phyloP scores from a whole-genome alignment of 495 filamentous ascomycete genomes.

The Trichoderma asperelloides region DNA sequence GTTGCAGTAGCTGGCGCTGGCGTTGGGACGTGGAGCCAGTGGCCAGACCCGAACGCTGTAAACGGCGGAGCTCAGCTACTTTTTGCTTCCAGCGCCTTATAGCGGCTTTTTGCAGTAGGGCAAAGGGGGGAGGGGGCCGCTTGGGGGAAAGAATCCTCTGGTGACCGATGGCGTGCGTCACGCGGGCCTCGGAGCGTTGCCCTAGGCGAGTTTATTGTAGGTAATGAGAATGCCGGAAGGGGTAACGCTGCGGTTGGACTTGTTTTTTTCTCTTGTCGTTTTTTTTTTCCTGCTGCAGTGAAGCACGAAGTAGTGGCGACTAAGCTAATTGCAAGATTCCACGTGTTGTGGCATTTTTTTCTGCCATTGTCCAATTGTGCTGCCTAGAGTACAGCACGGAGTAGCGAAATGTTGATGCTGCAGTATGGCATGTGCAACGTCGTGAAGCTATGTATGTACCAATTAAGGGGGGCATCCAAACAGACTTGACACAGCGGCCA shows the following conservation, averaged over 20 bases:
- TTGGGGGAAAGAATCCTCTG: not conserved
- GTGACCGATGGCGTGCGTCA: constrained; percentile 8
- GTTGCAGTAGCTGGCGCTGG: no score
- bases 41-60: not conserved
- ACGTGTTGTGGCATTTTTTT: constrained; percentile 1
- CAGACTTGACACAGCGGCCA: no score
- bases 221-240: not conserved
- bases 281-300: no score
- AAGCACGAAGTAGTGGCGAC: no score
- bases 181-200: not conserved
- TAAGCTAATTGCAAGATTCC: constrained; percentile 12
- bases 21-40: not conserved
- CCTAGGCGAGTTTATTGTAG: constrained; percentile 3
- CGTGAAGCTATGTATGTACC: no score
- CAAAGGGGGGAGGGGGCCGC: not conserved
- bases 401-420: not conserved
- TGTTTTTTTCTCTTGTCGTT: not conserved
- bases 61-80: not conserved
- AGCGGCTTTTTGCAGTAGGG: not conserved
- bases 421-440: no score
- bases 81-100: not conserved
- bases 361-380: not conserved
- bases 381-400: not conserved
- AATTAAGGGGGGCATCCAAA: no score
- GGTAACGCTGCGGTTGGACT: not conserved